These are phyloP conservation scores for Wallacemonas rigidus DNA, from an alignment of 208 protist species.

Conservation along the genomic window DNA sequence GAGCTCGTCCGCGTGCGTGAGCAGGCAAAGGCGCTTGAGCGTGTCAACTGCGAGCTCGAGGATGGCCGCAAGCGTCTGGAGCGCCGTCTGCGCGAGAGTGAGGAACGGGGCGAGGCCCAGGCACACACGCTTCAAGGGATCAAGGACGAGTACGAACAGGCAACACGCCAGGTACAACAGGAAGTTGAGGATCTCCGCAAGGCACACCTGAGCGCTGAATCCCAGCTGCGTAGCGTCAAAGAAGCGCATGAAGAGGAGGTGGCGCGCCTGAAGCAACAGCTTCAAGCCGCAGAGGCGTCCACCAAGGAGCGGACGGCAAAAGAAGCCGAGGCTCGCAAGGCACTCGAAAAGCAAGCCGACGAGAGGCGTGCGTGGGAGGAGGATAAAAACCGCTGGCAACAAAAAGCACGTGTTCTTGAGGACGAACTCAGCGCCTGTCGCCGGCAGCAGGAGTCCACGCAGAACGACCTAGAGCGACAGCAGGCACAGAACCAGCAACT, in stretches of 20 bases:
- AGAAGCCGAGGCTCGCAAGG: slow-evolving; percentile 32
- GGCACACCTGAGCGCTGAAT: slow-evolving; percentile 38
- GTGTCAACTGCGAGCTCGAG: slow-evolving; percentile 41
- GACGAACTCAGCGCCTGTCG: slow-evolving; percentile 36
- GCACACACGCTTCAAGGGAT: slow-evolving; percentile 47
- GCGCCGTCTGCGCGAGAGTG: slow-evolving; percentile 45
- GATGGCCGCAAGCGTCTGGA: slow-evolving; percentile 50
- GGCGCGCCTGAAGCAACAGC: slow-evolving; percentile 33
- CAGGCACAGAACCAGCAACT: slow-evolving; percentile 28
- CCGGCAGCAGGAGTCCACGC: slow-evolving; percentile 30
- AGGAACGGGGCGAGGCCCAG: slow-evolving; percentile 43
- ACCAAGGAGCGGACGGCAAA: slow-evolving; percentile 26
- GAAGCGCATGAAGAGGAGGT: slow-evolving; percentile 55
- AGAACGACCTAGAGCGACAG: slow-evolving; percentile 29
- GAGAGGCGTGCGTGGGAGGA: slow-evolving; percentile 34
- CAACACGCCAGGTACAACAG: slow-evolving; percentile 28
- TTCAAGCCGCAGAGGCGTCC: slow-evolving; percentile 36
- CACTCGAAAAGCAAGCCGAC: slow-evolving; percentile 50
- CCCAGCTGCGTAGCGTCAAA: slow-evolving; percentile 26
- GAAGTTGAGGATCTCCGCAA: slow-evolving; percentile 56
- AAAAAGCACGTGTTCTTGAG: slow-evolving; percentile 36
- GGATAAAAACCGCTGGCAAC: slow-evolving; percentile 36
- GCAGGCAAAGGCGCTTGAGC: slow-evolving; percentile 49
- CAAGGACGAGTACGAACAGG: slow-evolving; percentile 39
- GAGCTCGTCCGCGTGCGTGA: slow-evolving; percentile 48